Evolutionary conservation across 2,329 filamentous ascomycete species (phyloP).

Genomic region (Cercospora berteroae): DNA sequence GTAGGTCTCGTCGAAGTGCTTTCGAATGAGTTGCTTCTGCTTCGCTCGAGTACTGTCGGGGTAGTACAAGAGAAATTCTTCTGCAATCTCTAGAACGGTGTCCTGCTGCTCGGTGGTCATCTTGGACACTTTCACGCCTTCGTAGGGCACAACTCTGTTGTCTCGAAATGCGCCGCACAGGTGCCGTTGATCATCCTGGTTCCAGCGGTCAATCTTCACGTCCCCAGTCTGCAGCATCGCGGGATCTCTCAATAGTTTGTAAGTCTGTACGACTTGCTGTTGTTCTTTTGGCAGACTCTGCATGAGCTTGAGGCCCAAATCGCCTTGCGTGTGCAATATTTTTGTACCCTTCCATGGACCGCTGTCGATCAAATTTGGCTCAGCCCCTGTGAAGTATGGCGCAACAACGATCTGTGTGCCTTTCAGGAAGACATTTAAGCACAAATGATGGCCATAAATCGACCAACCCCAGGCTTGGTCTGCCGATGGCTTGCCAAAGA

Average conservation of each 20-base stretch:
- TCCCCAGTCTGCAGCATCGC: conserved; percentile 58
- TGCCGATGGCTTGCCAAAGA: conserved; percentile 64
- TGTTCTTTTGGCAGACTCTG: conserved; percentile 54
- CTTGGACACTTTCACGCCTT: conserved; percentile 60
- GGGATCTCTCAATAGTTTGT: conserved; percentile 60
- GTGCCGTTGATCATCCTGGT: conserved; percentile 76
- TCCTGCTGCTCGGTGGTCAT: conserved; percentile 52
- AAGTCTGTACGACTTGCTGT: conserved; percentile 56
- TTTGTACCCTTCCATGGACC: conserved; percentile 62
- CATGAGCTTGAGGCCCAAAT: conserved; percentile 67
- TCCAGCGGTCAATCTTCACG: conserved; percentile 62
- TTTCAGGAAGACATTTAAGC: conserved; percentile 68
- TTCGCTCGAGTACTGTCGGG: conserved; percentile 55
- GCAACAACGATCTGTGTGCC: conserved; percentile 64
- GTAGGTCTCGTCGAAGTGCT: conserved; percentile 67
- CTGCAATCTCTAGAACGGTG: conserved; percentile 58
- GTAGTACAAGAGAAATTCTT: conserved; percentile 67
- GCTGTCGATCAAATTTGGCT: conserved; percentile 70
- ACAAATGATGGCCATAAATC: conserved; percentile 77
- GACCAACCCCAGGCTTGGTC: conserved; percentile 67
- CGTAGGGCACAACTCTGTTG: conserved; percentile 70
- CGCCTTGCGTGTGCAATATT: conserved; percentile 65
- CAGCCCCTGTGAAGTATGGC: conserved; percentile 76
- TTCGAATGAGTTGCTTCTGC: conserved; percentile 55
- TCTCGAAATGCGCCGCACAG: conserved; percentile 75